phyloP scores from a whole-genome alignment of 2,329 filamentous ascomycete genomes.

The Chaetothyriales sp. region DNA sequence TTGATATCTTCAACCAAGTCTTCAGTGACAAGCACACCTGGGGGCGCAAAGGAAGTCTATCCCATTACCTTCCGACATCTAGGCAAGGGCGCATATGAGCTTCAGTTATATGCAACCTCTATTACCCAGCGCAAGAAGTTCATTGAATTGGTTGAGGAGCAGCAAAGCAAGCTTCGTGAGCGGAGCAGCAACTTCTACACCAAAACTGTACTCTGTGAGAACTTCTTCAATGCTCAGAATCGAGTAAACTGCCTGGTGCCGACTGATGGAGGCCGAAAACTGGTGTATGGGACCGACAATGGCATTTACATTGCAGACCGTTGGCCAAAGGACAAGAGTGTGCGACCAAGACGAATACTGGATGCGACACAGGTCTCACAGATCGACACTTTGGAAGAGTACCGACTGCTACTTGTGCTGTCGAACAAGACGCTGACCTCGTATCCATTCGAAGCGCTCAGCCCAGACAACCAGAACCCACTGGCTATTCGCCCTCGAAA shows the following conservation, averaged over 20 bases:
- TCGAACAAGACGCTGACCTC: constrained; percentile 87
- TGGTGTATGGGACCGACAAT: constrained; percentile 86
- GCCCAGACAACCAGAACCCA: constrained; percentile 59
- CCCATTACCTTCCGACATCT: constrained; percentile 94
- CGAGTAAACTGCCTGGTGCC: constrained; percentile 90
- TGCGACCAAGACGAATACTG: constrained; percentile 64
- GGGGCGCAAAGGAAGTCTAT: constrained; percentile 57
- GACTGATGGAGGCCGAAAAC: constrained; percentile 89
- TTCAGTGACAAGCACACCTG: constrained; percentile 32
- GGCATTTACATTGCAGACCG: constrained; percentile 88
- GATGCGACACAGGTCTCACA: constrained; percentile 82
- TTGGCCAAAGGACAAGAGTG: constrained; percentile 62
- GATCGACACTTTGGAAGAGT: constrained; percentile 90
- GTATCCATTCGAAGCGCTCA: constrained; percentile 73
- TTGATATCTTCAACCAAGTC: constrained; percentile 49
- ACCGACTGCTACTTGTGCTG: constrained; percentile 76
- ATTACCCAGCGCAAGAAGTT: constrained; percentile 84
- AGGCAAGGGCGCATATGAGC: constrained; percentile 86
- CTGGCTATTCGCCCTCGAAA: constrained; percentile 79
- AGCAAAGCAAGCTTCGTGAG: constrained; percentile 73
- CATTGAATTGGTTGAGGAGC: constrained; percentile 85
- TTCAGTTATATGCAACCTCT: constrained; percentile 74
- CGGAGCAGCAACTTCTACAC: constrained; percentile 54
- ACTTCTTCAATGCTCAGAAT: constrained; percentile 80
- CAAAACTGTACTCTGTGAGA: constrained; percentile 56